phyloP scores from a whole-genome alignment of 164 flowering plant species.

The Dillenia suffruticosa region DNA sequence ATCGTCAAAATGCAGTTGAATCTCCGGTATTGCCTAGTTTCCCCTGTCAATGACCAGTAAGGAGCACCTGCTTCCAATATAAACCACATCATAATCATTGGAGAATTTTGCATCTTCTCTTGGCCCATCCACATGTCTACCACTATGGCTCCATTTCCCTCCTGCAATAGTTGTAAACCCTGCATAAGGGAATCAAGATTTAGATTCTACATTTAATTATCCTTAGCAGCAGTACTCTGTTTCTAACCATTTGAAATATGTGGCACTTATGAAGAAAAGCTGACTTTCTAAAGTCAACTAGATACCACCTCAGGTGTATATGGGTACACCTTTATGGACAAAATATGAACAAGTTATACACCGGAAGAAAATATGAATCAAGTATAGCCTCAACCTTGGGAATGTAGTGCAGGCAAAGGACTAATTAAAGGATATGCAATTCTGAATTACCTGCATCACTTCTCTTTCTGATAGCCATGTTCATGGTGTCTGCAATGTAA shows the following conservation, averaged over 20 bases:
- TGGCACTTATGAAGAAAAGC: neutral
- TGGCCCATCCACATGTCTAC: conserved; percentile 88
- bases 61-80: conserved; percentile 95
- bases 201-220: no score
- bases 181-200: conserved; percentile 14
- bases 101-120: conserved; percentile 96
- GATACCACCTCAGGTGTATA: neutral
- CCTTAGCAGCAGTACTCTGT: no score
- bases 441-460: conserved; percentile 67
- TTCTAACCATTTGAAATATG: no score
- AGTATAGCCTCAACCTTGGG: no score
- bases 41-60: conserved; percentile 90
- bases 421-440: neutral
- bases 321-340: no score
- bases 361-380: no score
- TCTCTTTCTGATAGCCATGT: conserved; percentile 93
- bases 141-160: conserved; percentile 72
- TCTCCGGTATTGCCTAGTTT: conserved; percentile 85
- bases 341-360: no score
- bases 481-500: conserved; percentile 83
- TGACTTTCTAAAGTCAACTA: neutral
- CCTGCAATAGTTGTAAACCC: conserved; percentile 98
- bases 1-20: conserved; percentile 90
- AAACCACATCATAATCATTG: conserved; percentile 86
- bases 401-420: no score